These are phyloP conservation scores for Viola odorata DNA, from an alignment of 345 rosid genomes.

Conservation along the genomic window DNA sequence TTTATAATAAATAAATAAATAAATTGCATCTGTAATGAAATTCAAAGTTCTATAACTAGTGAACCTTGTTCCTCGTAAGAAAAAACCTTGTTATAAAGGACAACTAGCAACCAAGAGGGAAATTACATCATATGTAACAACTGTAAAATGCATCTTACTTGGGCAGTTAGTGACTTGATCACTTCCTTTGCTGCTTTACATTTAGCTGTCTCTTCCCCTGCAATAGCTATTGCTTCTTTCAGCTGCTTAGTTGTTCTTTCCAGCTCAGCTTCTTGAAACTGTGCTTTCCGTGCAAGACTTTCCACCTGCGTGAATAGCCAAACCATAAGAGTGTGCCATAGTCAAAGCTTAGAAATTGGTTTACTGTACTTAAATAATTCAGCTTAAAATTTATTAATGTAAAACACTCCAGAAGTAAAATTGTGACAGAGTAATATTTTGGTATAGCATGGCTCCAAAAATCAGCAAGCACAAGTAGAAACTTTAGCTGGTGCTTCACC, in stretches of 20 bases:
- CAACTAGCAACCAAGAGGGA: background rate
- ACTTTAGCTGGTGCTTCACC: no score
- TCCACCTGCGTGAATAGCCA: conserved; percentile 58
- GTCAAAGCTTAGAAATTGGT: no score
- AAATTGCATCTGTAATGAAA: background rate
- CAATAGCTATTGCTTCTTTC: conserved; percentile 76
- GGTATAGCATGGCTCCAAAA: no score
- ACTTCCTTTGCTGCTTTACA: conserved; percentile 99
- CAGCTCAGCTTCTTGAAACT: conserved; percentile 82
- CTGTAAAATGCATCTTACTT: conserved; percentile 46
- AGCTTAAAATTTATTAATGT: no score
- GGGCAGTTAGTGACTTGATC: conserved; percentile 93
- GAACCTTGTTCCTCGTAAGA: no score
- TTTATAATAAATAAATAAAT: no score
- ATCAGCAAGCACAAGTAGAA: no score
- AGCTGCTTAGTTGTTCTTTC: conserved; percentile 84
- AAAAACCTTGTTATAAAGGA: no score
- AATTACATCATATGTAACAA: background rate
- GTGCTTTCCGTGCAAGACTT: conserved; percentile 72
- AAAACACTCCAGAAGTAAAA: no score
- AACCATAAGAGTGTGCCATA: background rate
- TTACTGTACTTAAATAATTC: no score
- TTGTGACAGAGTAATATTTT: no score
- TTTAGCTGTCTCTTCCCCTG: conserved; percentile 84
- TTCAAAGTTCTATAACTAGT: no score